A percentile compares a stretch with the other conserved stretches of the same genome.
Evolutionary conservation across 2,329 filamentous ascomycete species (phyloP).

Genomic region (Hypoxylon sp.): DNA sequence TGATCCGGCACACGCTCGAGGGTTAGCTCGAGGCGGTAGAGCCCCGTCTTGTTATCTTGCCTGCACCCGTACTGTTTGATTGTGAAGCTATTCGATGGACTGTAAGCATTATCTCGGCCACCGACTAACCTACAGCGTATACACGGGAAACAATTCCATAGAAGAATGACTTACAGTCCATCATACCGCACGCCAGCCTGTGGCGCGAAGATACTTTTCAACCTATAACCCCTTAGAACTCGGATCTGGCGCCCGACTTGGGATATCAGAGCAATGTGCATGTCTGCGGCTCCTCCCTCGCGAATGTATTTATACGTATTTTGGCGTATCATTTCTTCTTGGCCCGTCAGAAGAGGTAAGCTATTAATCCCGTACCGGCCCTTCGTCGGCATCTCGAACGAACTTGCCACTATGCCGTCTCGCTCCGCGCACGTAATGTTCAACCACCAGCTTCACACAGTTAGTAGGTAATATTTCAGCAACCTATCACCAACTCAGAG

Average conservation of each 20-base stretch:
- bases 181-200: slow-evolving; percentile 69
- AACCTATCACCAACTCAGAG: not conserved
- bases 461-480: slow-evolving; percentile 39
- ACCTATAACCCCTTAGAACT: slow-evolving; percentile 65
- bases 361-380: slow-evolving; percentile 63
- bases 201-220: slow-evolving; percentile 68
- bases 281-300: slow-evolving; percentile 61
- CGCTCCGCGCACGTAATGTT: slow-evolving; percentile 69
- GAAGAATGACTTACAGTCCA: slow-evolving; percentile 65
- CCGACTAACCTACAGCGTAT: not conserved
- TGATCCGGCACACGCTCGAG: slow-evolving; percentile 63
- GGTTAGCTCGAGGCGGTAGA: slow-evolving; percentile 62
- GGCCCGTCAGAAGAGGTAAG: slow-evolving; percentile 67
- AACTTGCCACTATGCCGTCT: slow-evolving; percentile 67
- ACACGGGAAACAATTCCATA: not conserved
- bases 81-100: slow-evolving; percentile 60
- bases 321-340: slow-evolving; percentile 60
- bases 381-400: slow-evolving; percentile 62
- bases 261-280: slow-evolving; percentile 64
- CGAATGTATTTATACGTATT: slow-evolving; percentile 61
- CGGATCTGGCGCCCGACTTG: slow-evolving; percentile 66
- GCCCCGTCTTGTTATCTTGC: slow-evolving; percentile 57
- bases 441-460: slow-evolving; percentile 67
- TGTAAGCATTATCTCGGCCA: slow-evolving; percentile 13
- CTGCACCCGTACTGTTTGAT: slow-evolving; percentile 64